Percentiles rank a stretch among this genome's conserved stretches.
These are phyloP conservation scores for Ophiocordyceps australis DNA, from an alignment of 2,329 filamentous ascomycete genomes.

Conservation along the genomic window DNA sequence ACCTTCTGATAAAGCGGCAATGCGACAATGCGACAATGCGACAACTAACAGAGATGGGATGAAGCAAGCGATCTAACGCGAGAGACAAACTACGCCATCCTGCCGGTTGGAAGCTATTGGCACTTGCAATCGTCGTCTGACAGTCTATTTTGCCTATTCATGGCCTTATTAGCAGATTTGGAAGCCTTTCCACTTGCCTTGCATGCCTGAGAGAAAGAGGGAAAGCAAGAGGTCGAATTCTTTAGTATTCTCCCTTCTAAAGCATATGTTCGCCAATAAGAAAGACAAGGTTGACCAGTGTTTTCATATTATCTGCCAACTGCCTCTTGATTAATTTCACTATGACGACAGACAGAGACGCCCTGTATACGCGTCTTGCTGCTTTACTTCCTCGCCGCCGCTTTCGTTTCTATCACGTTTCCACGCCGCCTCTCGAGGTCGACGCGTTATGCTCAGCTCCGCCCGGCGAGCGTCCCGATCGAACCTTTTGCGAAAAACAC, in stretches of 20 bases:
- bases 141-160: neutral
- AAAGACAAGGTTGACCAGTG: too few relatives aligned
- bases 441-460: conserved; percentile 65
- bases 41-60: too few relatives aligned
- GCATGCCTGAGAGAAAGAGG: neutral
- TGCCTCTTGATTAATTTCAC: neutral
- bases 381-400: conserved; percentile 31
- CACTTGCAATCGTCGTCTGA: neutral
- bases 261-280: too few relatives aligned
- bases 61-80: too few relatives aligned
- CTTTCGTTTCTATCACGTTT: conserved; percentile 71
- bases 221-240: neutral
- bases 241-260: neutral
- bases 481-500: conserved; percentile 77
- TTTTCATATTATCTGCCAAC: too few relatives aligned
- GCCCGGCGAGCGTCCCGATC: conserved; percentile 50
- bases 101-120: too few relatives aligned
- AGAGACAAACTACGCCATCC: too few relatives aligned
- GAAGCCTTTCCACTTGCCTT: neutral
- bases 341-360: neutral
- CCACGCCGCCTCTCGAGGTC: conserved; percentile 60
- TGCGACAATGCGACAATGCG: too few relatives aligned
- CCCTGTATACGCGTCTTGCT: conserved; percentile 15
- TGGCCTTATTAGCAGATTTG: neutral
- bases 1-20: too few relatives aligned